Evolutionary conservation across 2,329 filamentous ascomycete genomes (phyloP), one percentile per base, ranked within the genome.

Genomic region (Reticulascus tulasneorum): DNA sequence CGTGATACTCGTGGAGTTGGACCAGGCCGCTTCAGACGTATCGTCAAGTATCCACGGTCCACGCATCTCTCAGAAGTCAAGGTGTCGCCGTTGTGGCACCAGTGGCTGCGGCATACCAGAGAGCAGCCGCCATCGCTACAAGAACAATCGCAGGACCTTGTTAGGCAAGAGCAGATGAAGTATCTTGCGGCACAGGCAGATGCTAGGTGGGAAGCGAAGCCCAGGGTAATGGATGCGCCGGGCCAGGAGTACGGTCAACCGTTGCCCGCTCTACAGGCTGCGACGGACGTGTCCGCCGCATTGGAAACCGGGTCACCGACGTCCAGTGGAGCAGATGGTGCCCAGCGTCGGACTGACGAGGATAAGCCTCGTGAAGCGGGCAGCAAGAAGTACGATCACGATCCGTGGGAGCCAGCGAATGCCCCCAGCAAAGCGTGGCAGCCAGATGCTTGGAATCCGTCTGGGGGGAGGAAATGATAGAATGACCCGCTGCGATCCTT

Each of bases 371-470:
- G 21, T n/a, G 37, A 35, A 22, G 11, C 21, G 24, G 18, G 16
- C 23, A 40, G 38, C 23, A 35, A 40, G 20, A 38, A 49, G 12
- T 47, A 50, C 2, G 43, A 42, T 4, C 48, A 61, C 2, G 69
- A 82, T 51, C 79, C 80, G 3, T 84, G 80, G 79, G 73, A 72
- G 20, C 69, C 66, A 45, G 66, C 70, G 1, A 65, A 51, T 15
- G 70, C 67, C 0, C 76, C 79, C 0, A 69, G 79, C 35, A 79
- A 85, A 53, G 66, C 61, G n/a, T 86, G 80, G 79, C 78, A 84
- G 56, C 83, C 83, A 0, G 54, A 75, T 30, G 62, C 77, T 4
- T 86, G 82, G 82, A 63, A 56, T 6, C 77, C 77, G 5, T 57
- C 58, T 3, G 47, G 64, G n/a, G 35, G 46, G 9, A 66, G 55